These are phyloP conservation scores for Serendipita sp. DNA, from an alignment of 768 basidiomycete genomes.

Conservation along the genomic window DNA sequence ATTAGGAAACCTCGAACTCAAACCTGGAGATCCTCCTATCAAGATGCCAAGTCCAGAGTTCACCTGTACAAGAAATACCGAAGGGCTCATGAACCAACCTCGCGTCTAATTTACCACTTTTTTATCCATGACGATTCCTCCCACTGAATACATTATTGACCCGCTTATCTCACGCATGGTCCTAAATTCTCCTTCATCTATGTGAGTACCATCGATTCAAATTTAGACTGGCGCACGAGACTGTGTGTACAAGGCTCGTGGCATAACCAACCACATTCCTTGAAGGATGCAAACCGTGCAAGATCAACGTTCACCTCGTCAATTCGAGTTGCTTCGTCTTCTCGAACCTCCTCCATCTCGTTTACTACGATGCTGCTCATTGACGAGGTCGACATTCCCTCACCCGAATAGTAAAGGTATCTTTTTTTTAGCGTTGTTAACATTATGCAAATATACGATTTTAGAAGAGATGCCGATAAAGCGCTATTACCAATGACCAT, in stretches of 20 bases:
- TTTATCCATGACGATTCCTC: neutral
- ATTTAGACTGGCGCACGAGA: neutral
- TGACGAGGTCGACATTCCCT: too few species aligned
- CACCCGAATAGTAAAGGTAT: too few species aligned
- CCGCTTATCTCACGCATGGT: neutral
- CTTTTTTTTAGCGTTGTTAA: too few species aligned
- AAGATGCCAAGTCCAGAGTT: slow-evolving; percentile 2
- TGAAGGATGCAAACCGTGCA: slow-evolving; percentile 1
- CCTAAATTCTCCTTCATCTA: neutral
- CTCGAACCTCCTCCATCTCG: too few species aligned
- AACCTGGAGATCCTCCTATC: neutral
- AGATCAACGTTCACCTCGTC: neutral
- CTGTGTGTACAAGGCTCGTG: neutral
- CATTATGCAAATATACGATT: too few species aligned
- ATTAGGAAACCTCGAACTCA: slow-evolving; percentile 46
- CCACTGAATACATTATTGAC: neutral
- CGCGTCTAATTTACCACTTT: neutral
- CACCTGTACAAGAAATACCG: neutral
- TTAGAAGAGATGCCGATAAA: too few species aligned
- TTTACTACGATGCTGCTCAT: too few species aligned
- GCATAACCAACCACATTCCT: neutral
- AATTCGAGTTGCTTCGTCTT: too few species aligned
- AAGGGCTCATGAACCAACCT: neutral
- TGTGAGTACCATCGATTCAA: neutral
- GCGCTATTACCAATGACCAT: too few species aligned